phyloP scores from a whole-genome alignment of 495 filamentous ascomycete genomes.

The Clavariopsis aquatica region DNA sequence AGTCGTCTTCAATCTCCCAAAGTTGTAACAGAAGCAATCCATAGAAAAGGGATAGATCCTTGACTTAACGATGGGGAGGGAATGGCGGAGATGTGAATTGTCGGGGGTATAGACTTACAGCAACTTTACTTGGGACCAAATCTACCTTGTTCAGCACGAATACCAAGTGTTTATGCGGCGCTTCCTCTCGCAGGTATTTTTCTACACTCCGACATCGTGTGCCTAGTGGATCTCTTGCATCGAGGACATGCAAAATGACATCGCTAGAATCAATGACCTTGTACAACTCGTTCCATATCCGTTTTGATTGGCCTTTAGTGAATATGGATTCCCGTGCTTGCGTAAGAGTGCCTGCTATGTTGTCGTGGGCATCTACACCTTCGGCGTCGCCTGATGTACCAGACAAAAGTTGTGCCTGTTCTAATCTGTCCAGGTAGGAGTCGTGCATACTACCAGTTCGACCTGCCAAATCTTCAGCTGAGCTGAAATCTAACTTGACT shows the following conservation, averaged over 20 bases:
- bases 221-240: conserved; percentile 47
- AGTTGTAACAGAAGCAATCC: conserved; percentile 94
- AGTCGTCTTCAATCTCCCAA: conserved; percentile 85
- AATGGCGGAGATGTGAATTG: background rate
- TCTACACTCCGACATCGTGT: conserved; percentile 73
- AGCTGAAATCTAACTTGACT: conserved; percentile 80
- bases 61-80: conserved; percentile 80
- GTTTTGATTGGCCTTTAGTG: conserved; percentile 86
- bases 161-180: conserved; percentile 90
- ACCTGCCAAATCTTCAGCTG: conserved; percentile 77
- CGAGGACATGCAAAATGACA: conserved; percentile 48
- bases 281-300: conserved; percentile 99
- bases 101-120: conserved; percentile 66
- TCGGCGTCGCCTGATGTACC: conserved; percentile 64
- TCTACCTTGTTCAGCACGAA: conserved; percentile 97
- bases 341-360: conserved; percentile 55
- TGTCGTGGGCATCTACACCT: conserved; percentile 38
- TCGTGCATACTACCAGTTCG: conserved; percentile 76
- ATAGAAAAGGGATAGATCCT: conserved; percentile 74
- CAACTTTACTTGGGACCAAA: conserved; percentile 86
- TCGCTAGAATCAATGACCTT: conserved; percentile 58
- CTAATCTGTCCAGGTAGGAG: conserved; percentile 71
- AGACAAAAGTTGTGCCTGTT: conserved; percentile 69
- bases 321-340: conserved; percentile 87
- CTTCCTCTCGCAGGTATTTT: conserved; percentile 90